These are phyloP conservation scores for Penicillium sp. DNA, from an alignment of 2,329 filamentous ascomycete species.

Conservation along the genomic window DNA sequence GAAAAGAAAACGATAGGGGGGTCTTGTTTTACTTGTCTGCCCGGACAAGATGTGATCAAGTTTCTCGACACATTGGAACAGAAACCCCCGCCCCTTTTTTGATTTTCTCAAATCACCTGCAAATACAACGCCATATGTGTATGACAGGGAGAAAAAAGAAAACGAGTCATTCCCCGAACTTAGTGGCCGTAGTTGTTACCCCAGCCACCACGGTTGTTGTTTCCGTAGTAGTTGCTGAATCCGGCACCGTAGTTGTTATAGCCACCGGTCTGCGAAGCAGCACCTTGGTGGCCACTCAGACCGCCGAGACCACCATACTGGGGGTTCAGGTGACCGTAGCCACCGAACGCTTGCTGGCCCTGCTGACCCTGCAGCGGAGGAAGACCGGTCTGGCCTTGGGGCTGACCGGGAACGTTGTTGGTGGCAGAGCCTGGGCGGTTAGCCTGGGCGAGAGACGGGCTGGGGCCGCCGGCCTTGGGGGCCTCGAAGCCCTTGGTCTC, in stretches of 20 bases:
- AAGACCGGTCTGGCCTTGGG: constrained; percentile 50
- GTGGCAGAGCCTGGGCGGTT: constrained; percentile 64
- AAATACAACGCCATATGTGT: constrained; percentile 33
- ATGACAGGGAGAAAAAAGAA: constrained; percentile 18
- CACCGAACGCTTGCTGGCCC: constrained; percentile 56
- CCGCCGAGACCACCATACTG: constrained; percentile 52
- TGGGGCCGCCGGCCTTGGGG: constrained; percentile 58
- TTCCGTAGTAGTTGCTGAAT: constrained; percentile 47
- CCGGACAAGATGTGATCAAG: constrained; percentile 9
- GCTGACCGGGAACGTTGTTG: constrained; percentile 57
- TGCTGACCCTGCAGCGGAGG: constrained; percentile 56
- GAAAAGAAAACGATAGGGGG: constrained; percentile 22
- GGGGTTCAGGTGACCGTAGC: constrained; percentile 56
- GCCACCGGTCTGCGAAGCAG: constrained; percentile 40
- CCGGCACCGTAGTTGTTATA: constrained; percentile 46
- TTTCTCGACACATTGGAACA: constrained; percentile 1
- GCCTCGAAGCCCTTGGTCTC: constrained; percentile 61
- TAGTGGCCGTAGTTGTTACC: constrained; percentile 50
- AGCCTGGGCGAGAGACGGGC: constrained; percentile 61
- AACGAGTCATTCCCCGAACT: constrained; percentile 26
- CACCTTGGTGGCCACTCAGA: constrained; percentile 44
- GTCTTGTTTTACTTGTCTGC: constrained; percentile 9
- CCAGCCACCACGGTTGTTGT: constrained; percentile 44
- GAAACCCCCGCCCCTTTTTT: background rate
- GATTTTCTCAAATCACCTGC: constrained; percentile 23